Percentiles rank a stretch among this genome's conserved stretches.
Conservation (phyloP, 1,284 basidiomycete species). For the Ceratobasidium sp. region DNA sequence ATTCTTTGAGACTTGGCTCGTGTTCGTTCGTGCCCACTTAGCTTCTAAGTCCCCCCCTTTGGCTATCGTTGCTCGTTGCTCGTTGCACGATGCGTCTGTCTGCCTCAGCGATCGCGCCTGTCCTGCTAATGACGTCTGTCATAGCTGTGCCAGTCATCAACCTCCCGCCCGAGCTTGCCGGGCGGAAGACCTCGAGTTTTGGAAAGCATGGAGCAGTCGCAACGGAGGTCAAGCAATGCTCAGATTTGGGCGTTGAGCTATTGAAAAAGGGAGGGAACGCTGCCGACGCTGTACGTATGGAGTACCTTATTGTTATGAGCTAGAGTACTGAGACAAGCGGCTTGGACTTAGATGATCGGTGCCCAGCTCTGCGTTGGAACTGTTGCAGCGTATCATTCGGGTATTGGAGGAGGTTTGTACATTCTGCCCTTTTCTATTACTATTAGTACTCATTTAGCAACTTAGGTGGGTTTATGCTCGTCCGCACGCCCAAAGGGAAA, state of each 20-base stretch:
- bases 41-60: no score
- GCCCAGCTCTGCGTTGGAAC: slow-evolving; percentile 31
- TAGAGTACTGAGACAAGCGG: neutral
- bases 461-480: slow-evolving; percentile 34
- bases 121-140: neutral
- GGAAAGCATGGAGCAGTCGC: slow-evolving; percentile 36
- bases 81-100: neutral
- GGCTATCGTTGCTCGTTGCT: no score
- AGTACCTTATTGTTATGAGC: no score
- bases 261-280: slow-evolving; percentile 32
- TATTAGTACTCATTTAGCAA: neutral
- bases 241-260: slow-evolving; percentile 14
- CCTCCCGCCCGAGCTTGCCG: slow-evolving; percentile 7
- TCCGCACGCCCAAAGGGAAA: slow-evolving; percentile 26
- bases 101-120: neutral
- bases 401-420: slow-evolving; percentile 28
- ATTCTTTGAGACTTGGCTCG: neutral
- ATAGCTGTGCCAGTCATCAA: neutral
- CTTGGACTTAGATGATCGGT: slow-evolving; percentile 23
- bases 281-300: slow-evolving; percentile 18
- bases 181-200: slow-evolving; percentile 1
- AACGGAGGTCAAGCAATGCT: slow-evolving; percentile 36
- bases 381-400: slow-evolving; percentile 36
- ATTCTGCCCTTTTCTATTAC: neutral
- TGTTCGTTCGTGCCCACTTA: neutral